These are phyloP conservation scores for Boletus edulis DNA, from an alignment of 768 basidiomycete species.

Conservation along the genomic window DNA sequence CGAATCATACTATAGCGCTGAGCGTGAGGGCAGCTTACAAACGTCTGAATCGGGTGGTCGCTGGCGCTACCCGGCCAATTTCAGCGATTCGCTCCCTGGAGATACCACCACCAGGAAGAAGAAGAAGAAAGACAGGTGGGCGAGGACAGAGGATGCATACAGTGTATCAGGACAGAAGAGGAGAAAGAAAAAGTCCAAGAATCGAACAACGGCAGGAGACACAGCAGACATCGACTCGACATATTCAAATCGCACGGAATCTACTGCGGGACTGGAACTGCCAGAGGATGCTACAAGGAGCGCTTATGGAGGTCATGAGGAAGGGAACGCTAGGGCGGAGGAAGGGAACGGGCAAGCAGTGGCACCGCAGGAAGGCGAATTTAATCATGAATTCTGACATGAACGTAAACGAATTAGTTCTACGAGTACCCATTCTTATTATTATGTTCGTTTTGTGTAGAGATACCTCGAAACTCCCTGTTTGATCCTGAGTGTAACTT, in stretches of 20 bases:
- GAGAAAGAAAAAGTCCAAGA: slow-evolving; percentile 63
- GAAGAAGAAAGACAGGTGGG: slow-evolving; percentile 85
- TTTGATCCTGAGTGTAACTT: too few species aligned
- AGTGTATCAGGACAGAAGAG: slow-evolving; percentile 45
- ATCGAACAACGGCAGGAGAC: slow-evolving; percentile 42
- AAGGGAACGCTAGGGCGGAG: slow-evolving; percentile 5
- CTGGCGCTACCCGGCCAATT: slow-evolving; percentile 88
- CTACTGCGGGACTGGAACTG: slow-evolving; percentile 42
- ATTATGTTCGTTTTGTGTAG: background rate
- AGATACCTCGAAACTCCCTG: background rate
- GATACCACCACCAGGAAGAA: slow-evolving; percentile 52
- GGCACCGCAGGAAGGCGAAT: slow-evolving; percentile 45
- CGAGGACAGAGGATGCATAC: slow-evolving; percentile 83
- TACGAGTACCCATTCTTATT: slow-evolving; percentile 10
- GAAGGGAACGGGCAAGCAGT: slow-evolving; percentile 16
- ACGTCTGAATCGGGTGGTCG: slow-evolving; percentile 41
- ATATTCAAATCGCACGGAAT: slow-evolving; percentile 33
- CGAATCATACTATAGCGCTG: slow-evolving; percentile 65
- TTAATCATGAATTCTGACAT: slow-evolving; percentile 63
- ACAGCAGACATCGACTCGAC: slow-evolving; percentile 27
- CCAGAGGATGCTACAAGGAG: slow-evolving; percentile 76
- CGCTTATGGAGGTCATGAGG: slow-evolving; percentile 45
- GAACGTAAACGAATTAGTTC: background rate
- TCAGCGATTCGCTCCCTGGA: slow-evolving; percentile 54
- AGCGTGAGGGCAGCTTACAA: slow-evolving; percentile 36